Evolutionary conservation across 129 eudicot species (phyloP), one percentile per base, ranked within the genome.

Genomic region (Flaveria brownii): DNA sequence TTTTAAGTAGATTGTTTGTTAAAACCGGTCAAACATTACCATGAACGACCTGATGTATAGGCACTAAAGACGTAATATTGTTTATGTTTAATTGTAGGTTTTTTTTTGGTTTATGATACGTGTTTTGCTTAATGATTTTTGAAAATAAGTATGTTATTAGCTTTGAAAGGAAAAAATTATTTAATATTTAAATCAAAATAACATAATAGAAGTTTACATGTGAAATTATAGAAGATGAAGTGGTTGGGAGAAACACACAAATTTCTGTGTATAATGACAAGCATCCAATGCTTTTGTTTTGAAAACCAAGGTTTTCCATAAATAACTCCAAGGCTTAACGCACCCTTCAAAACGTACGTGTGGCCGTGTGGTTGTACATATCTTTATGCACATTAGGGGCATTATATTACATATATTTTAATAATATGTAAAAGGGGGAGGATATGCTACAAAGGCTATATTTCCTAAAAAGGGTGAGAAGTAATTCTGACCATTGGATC

Each of bases 261-360:
- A 60, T 57, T 70, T 78, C 50, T 9, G 73, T 50, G 72, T 52
- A 62, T n/a, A n/a, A 52, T 41, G 70, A 60, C 47, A 80, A 66
- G 83, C 83, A 80, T 73, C 83, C 83, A 73, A 80, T 80, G 79
- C 69, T 52, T 52, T 73, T 71, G 74, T 73, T 73, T 80, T 45
- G 79, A 20, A 65, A 73, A 65, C 63, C 75, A 66, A 80, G 18
- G 22, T n/a, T 67, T 54, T 2, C 83, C 83, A 73, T 42, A 72
- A 72, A 80, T 66, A 52, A 61, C 74, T 72, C 82, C 82, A 14
- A 78, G 82, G 77, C 52, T 59, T 72, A 73, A 25, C 54, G 25
- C 82, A 70, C 71, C 36, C 62, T 70, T 49, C 47, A 68, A 77
- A 66, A 77, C 68, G 25, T 54, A 9, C 1, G 49, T 65, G 70